phyloP scores from a whole-genome alignment of 164 flowering plant genomes.

The Magnolia sinica region DNA sequence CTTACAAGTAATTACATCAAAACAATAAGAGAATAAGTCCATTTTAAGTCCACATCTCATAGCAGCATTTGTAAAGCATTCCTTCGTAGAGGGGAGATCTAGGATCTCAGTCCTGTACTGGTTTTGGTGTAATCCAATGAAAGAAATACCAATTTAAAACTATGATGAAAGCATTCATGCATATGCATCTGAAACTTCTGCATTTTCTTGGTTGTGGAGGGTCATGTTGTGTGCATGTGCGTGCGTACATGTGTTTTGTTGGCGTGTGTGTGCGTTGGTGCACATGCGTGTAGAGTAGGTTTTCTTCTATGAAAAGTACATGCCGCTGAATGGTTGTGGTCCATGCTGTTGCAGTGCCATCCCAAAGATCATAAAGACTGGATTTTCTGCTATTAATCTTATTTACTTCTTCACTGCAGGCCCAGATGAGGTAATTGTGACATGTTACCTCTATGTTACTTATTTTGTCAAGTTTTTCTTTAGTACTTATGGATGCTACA shows the following conservation, averaged over 20 bases:
- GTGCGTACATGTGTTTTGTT: background rate
- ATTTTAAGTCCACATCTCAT: too few species aligned
- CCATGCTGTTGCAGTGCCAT: constrained; percentile 62
- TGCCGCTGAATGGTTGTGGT: background rate
- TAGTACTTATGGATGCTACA: background rate
- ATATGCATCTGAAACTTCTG: too few species aligned
- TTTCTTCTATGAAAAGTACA: background rate
- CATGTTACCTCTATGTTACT: background rate
- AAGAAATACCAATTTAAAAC: too few species aligned
- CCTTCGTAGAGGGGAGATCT: too few species aligned
- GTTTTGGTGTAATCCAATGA: too few species aligned
- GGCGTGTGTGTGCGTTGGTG: background rate
- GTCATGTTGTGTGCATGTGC: background rate
- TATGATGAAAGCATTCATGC: too few species aligned
- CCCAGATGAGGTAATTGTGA: constrained; percentile 87
- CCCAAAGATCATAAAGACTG: constrained; percentile 96
- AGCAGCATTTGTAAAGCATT: too few species aligned
- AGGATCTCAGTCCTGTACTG: too few species aligned
- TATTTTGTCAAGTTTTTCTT: background rate
- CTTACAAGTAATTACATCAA: too few species aligned
- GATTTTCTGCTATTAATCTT: constrained; percentile 97
- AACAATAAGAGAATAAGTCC: too few species aligned
- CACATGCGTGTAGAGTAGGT: too few species aligned
- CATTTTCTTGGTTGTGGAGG: too few species aligned
- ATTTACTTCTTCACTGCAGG: constrained; percentile 99